Percentiles rank a stretch among this genome's conserved stretches.
Conservation (phyloP, 2,329 filamentous ascomycete genomes). For the Aulographum hederae region DNA sequence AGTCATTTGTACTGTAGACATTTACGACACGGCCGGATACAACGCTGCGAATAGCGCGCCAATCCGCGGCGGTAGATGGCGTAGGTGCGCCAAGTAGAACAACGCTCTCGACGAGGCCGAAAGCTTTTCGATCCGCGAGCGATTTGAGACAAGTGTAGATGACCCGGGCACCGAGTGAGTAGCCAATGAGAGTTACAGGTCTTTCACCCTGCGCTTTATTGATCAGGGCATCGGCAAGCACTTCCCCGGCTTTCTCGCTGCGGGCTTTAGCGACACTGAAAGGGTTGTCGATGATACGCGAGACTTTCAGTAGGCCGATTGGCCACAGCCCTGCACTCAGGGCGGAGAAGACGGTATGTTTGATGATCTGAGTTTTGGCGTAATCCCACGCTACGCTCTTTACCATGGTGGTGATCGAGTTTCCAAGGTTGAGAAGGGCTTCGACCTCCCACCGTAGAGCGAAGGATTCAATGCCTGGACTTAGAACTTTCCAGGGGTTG, state of each 20-base stretch:
- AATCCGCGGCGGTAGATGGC: slow-evolving; percentile 1
- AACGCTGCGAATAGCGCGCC: slow-evolving; percentile 3
- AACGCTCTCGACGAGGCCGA: slow-evolving; percentile 5
- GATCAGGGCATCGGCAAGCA: slow-evolving; percentile 11
- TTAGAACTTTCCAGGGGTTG: slow-evolving; percentile 2
- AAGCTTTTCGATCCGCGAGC: slow-evolving; percentile 3
- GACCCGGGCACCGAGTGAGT: slow-evolving; percentile 4
- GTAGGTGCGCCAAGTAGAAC: slow-evolving; percentile 4
- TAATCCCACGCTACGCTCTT: slow-evolving; percentile 2
- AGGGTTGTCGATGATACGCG: slow-evolving; percentile 5
- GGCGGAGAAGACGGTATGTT: slow-evolving; percentile 7
- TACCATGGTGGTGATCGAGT: slow-evolving; percentile 2
- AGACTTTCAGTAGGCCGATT: slow-evolving; percentile 3
- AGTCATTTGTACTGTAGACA: slow-evolving; percentile 4
- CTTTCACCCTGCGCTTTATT: slow-evolving; percentile 5
- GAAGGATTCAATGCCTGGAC: slow-evolving; percentile 4
- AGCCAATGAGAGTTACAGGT: slow-evolving; percentile 5
- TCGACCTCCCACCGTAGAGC: slow-evolving; percentile 5
- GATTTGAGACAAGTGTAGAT: slow-evolving; percentile 4
- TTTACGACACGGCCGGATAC: slow-evolving; percentile 4
- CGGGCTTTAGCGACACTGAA: slow-evolving; percentile 3
- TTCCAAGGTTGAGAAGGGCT: slow-evolving; percentile 3
- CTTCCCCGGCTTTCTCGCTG: slow-evolving; percentile 4
- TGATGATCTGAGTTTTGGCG: slow-evolving; percentile 3
- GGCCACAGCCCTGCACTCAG: slow-evolving; percentile 5